A percentile compares a stretch with the other conserved stretches of the same genome.
Conservation (phyloP, 2,329 filamentous ascomycete species). For the Pseudonectria buxi region DNA sequence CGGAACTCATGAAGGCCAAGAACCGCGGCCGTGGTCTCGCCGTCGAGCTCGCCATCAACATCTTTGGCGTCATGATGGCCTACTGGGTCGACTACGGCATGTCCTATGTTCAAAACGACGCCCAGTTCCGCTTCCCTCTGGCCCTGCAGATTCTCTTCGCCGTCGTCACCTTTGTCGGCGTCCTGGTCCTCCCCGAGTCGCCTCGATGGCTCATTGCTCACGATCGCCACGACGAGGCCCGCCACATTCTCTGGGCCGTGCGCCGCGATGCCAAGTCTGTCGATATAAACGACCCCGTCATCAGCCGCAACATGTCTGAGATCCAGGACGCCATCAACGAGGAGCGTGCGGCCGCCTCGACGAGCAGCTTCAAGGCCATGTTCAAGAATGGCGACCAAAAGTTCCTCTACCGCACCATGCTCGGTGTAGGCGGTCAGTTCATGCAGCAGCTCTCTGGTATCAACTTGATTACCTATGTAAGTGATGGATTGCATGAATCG, state of each 20-base stretch:
- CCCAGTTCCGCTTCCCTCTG: constrained; percentile 39
- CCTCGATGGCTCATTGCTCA: constrained; percentile 35
- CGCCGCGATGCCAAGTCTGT: constrained; percentile 21
- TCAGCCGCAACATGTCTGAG: constrained; percentile 25
- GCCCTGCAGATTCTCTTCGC: constrained; percentile 38
- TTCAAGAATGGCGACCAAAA: constrained; percentile 36
- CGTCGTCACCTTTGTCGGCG: constrained; percentile 26
- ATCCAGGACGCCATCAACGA: constrained; percentile 35
- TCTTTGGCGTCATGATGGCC: constrained; percentile 29
- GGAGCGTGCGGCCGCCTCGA: constrained; percentile 30
- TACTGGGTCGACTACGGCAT: constrained; percentile 35
- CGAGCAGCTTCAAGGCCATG: constrained; percentile 28
- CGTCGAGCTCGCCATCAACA: constrained; percentile 32
- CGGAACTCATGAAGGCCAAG: constrained; percentile 34
- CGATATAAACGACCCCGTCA: constrained; percentile 18
- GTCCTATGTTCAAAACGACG: constrained; percentile 27
- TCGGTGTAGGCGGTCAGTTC: constrained; percentile 38
- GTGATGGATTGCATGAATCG: not conserved
- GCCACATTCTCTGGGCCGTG: constrained; percentile 27
- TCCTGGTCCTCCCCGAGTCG: constrained; percentile 37
- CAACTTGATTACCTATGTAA: constrained; percentile 28
- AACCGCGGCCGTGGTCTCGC: constrained; percentile 26
- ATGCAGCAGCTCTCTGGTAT: constrained; percentile 35
- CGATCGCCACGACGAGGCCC: constrained; percentile 36
- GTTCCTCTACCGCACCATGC: constrained; percentile 32